Conservation (phyloP, 1,284 basidiomycete species). For the Trametes pubescens region DNA sequence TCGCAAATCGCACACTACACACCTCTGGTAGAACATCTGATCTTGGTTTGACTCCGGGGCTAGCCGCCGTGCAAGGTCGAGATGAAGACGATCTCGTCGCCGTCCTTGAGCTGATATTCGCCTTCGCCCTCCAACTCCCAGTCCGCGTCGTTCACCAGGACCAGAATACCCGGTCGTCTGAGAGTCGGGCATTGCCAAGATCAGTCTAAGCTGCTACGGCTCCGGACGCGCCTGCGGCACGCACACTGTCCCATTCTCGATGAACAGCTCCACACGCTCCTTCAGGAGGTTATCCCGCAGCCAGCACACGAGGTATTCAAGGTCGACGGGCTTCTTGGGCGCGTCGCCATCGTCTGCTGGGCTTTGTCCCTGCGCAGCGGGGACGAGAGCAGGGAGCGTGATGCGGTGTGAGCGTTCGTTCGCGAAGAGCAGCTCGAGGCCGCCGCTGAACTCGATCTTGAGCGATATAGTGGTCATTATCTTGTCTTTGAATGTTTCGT, state of each 20-base stretch:
- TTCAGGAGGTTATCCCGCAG: slow-evolving; percentile 83
- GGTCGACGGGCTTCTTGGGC: slow-evolving; percentile 62
- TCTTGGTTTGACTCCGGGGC: not conserved
- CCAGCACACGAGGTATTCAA: slow-evolving; percentile 83
- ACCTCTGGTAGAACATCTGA: not conserved
- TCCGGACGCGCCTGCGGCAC: slow-evolving; percentile 42
- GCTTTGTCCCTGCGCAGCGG: slow-evolving; percentile 23
- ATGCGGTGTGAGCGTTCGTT: slow-evolving; percentile 72
- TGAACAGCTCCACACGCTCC: slow-evolving; percentile 90
- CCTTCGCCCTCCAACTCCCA: slow-evolving; percentile 99
- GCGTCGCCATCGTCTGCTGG: slow-evolving; percentile 14
- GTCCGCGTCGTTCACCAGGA: slow-evolving; percentile 95
- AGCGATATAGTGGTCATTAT: slow-evolving; percentile 43
- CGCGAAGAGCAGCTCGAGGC: slow-evolving; percentile 84
- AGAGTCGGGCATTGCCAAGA: no score
- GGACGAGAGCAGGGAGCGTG: slow-evolving; percentile 60
- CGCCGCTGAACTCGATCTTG: slow-evolving; percentile 80
- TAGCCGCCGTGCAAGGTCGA: slow-evolving; percentile 93
- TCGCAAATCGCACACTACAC: not conserved
- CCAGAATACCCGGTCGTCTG: slow-evolving; percentile 95
- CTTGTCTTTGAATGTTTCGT: not conserved
- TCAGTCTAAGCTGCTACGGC: not conserved
- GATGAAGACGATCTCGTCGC: slow-evolving; percentile 95
- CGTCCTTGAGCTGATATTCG: slow-evolving; percentile 80
- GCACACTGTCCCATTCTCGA: slow-evolving; percentile 89